Conservation (phyloP, 208 protist genomes). For the Trypanosoma conorhini region DNA sequence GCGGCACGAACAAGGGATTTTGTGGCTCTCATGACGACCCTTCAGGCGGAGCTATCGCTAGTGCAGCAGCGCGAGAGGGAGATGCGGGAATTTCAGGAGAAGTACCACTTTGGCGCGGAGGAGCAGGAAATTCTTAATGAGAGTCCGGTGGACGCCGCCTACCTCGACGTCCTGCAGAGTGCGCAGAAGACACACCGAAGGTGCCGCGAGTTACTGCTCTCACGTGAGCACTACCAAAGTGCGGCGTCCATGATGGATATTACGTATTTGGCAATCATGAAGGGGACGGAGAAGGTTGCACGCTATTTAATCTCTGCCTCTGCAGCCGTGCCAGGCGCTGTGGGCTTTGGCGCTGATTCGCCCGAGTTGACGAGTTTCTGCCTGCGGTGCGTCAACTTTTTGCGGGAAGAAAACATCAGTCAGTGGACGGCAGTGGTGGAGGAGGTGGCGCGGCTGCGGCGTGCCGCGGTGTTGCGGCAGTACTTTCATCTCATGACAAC, state of each 20-base stretch:
- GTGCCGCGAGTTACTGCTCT: constrained; percentile 62
- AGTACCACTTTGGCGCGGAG: constrained; percentile 60
- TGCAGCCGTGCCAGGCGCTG: constrained; percentile 6
- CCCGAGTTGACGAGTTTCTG: constrained; percentile 75
- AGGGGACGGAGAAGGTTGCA: constrained; percentile 62
- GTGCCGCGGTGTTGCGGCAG: constrained; percentile 71
- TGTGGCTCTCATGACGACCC: constrained; percentile 31
- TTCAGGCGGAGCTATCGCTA: constrained; percentile 45
- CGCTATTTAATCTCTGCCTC: constrained; percentile 57
- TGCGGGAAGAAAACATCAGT: constrained; percentile 58
- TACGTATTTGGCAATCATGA: constrained; percentile 65
- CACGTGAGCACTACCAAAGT: constrained; percentile 55
- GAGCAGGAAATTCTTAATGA: constrained; percentile 68
- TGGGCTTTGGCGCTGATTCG: constrained; percentile 35
- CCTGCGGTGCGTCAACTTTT: constrained; percentile 57
- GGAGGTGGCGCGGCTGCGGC: constrained; percentile 67
- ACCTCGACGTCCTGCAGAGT: constrained; percentile 69
- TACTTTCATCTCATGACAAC: constrained; percentile 88
- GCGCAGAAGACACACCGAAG: constrained; percentile 62
- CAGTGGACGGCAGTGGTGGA: constrained; percentile 72
- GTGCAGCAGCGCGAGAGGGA: constrained; percentile 61
- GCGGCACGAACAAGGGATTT: constrained; percentile 30
- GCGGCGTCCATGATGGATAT: constrained; percentile 67
- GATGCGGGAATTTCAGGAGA: constrained; percentile 60
- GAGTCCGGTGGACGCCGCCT: constrained; percentile 52